Conservation (phyloP, 805 yeast species). For the Pichia gijzeniarum region DNA sequence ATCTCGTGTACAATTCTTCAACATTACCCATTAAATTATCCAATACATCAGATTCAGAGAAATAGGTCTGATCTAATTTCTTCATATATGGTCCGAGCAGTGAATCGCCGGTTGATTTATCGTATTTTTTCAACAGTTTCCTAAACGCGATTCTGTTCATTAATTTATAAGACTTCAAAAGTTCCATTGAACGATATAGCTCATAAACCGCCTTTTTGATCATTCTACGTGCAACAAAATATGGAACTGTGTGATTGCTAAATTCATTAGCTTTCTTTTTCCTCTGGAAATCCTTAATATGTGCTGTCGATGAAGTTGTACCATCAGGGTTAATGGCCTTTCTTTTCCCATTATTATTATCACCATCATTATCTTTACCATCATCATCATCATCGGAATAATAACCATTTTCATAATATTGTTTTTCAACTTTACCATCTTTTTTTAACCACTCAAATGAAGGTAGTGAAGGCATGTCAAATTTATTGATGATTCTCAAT, state of each 20-base stretch:
- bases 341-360: neutral
- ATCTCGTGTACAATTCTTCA: constrained; percentile 60
- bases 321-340: constrained; percentile 12
- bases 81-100: constrained; percentile 46
- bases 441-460: constrained; percentile 29
- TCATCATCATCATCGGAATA: constrained; percentile 19
- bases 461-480: constrained; percentile 39
- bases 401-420: constrained; percentile 31
- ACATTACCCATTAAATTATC: constrained; percentile 56
- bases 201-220: constrained; percentile 64
- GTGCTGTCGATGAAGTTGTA: constrained; percentile 21
- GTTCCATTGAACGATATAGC: constrained; percentile 65
- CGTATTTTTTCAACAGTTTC: constrained; percentile 85
- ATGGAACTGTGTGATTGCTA: constrained; percentile 37
- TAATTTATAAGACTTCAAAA: constrained; percentile 62
- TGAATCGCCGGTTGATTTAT: constrained; percentile 54
- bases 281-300: constrained; percentile 45
- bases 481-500: constrained; percentile 28
- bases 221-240: constrained; percentile 58
- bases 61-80: constrained; percentile 50
- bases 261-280: constrained; percentile 9
- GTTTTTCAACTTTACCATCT: constrained; percentile 28
- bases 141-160: constrained; percentile 84
- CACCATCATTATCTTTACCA: constrained; percentile 7
- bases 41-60: constrained; percentile 57